Evolutionary conservation across 192 early-diverging fungal species (phyloP).

Genomic region (Podila epicladia): DNA sequence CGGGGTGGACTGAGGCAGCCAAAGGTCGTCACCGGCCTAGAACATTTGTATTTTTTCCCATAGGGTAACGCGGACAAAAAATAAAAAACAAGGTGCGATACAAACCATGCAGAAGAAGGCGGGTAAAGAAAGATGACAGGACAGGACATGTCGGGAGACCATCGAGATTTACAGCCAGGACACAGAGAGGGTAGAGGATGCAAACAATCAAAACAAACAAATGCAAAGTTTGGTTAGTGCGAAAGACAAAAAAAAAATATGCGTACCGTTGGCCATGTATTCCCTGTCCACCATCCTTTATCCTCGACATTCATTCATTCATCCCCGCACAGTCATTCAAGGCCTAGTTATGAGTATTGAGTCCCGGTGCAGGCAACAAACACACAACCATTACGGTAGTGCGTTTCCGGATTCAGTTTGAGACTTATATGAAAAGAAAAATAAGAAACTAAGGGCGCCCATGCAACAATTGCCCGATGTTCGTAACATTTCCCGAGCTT

Average conservation of each 20-base stretch:
- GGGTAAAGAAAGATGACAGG: neutral
- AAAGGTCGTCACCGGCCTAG: slow-evolving; percentile 36
- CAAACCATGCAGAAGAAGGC: neutral
- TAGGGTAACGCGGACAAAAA: neutral
- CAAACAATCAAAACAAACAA: slow-evolving; percentile 1
- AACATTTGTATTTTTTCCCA: neutral
- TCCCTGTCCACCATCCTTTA: too few species aligned
- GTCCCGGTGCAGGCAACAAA: too few species aligned
- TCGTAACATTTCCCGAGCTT: too few species aligned
- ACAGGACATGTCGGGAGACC: neutral
- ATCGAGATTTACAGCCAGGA: neutral
- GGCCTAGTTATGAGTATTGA: too few species aligned
- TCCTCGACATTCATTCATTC: too few species aligned
- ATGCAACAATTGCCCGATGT: too few species aligned
- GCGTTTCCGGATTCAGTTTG: too few species aligned
- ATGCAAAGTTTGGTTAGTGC: slow-evolving; percentile 3
- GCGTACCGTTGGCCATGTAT: too few species aligned
- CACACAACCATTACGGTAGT: too few species aligned
- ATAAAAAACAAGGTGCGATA: neutral
- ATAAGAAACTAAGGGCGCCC: too few species aligned
- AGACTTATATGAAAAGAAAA: too few species aligned
- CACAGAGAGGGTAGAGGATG: neutral
- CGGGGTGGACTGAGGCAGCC: slow-evolving; percentile 54
- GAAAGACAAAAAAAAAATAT: neutral
- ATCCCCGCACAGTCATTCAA: too few species aligned